Conservation (phyloP, 2,329 filamentous ascomycete genomes). For the Trichoderma polysporum region DNA sequence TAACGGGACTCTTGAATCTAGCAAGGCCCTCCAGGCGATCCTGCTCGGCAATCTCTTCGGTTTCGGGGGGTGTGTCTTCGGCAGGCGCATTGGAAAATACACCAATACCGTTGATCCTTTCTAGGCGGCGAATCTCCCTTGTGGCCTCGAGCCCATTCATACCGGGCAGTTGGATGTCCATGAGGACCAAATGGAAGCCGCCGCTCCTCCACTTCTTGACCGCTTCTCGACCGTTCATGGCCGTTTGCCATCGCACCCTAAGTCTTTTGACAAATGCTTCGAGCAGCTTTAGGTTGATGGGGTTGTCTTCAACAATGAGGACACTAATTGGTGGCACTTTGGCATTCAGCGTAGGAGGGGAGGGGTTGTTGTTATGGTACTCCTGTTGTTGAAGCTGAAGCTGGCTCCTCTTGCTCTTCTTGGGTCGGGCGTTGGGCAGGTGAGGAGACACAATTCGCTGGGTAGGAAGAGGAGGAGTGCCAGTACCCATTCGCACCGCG, state of each 20-base stretch:
- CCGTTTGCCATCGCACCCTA: constrained; percentile 96
- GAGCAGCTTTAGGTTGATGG: constrained; percentile 90
- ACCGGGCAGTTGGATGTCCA: constrained; percentile 97
- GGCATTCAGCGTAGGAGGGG: constrained; percentile 67
- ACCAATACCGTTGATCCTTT: constrained; percentile 87
- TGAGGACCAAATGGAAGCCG: constrained; percentile 92
- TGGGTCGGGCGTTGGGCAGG: constrained; percentile 43
- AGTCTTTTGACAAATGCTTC: constrained; percentile 95
- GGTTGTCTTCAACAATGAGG: constrained; percentile 96
- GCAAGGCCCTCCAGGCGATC: constrained; percentile 67
- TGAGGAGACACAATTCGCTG: constrained; percentile 51
- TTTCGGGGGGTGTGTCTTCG: constrained; percentile 39
- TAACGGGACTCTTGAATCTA: constrained; percentile 93
- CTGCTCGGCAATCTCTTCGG: constrained; percentile 55
- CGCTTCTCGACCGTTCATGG: constrained; percentile 90
- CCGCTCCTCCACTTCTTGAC: constrained; percentile 90
- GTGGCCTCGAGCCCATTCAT: constrained; percentile 96
- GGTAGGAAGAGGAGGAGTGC: constrained; percentile 42
- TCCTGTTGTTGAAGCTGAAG: constrained; percentile 4
- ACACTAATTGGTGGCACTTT: constrained; percentile 95
- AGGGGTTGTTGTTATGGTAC: constrained; percentile 45
- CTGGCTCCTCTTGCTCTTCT: constrained; percentile 55
- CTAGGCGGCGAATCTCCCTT: constrained; percentile 86
- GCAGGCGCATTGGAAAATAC: constrained; percentile 71
- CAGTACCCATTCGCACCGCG: constrained; percentile 48